Evolutionary conservation across 139 green algal genomes (phyloP), one percentile per base, ranked within the genome.

Genomic region (Tetradesmus obliquus): DNA sequence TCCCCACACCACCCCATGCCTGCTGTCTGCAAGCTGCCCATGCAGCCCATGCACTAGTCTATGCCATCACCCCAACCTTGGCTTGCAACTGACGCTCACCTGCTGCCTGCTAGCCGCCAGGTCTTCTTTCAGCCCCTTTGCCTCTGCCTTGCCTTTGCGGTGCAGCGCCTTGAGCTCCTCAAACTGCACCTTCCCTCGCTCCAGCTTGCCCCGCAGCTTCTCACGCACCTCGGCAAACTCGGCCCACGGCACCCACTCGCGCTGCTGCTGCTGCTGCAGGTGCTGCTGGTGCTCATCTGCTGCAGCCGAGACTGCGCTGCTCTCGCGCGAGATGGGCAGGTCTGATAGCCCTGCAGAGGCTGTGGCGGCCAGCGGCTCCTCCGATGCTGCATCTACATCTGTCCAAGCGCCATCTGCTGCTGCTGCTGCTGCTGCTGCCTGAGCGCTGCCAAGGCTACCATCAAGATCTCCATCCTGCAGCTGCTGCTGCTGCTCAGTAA

Each of bases 31-130:
- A 54, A 81, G 60, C 17, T 88, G 60, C 58, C 24, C 60, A 17
- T 81, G 84, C 84, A 88, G 84, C 72, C 72, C 20, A 10, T 72
- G 60, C 60, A 72, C 60, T 13, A 10, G 10, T 19, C 60, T 1
- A 10, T 72, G 60, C 60, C 10, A 10, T 10, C 12, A 10, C 60
- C 60, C 60, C 10, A 72, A 10, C 60, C 60, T n/a, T 79, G 6
- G 20, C 22, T 20, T 19, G 15, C 32, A 45, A 45, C 32, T 45
- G 32, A 45, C 32, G 7, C 84, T 32, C 58, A 88, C 84, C 84
- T 88, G 58, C n/a, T 57, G 24, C 84, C 45, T 80, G 24, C 84
- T 88, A 24, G 8, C 51, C 53, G 86, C 86, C 86, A 90, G 69
- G 17, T 90, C 51, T 51, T 82, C 62, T 51, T 69, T 19, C 45